A percentile compares a stretch with the other conserved stretches of the same genome.
Evolutionary conservation across 768 basidiomycete species (phyloP).

Genomic region (Zangia roseola): DNA sequence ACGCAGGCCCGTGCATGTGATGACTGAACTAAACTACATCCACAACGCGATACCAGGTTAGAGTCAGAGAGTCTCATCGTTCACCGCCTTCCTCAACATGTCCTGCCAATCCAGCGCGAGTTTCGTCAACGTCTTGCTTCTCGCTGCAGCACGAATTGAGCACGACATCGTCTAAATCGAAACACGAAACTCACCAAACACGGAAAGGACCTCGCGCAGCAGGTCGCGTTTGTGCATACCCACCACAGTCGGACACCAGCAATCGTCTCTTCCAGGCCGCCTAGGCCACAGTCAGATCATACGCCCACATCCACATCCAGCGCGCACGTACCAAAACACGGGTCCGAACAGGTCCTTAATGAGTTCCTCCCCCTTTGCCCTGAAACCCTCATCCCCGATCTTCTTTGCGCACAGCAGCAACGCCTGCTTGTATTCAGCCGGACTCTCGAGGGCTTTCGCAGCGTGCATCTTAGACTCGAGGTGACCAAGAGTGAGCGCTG

Average conservation of each 20-base stretch:
- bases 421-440: slow-evolving; percentile 79
- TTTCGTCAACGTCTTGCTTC: slow-evolving; percentile 71
- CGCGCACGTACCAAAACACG: slow-evolving; percentile 71
- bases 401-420: slow-evolving; percentile 77
- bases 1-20: too few species aligned
- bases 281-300: slow-evolving; percentile 32
- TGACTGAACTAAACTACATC: too few species aligned
- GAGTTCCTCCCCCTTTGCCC: slow-evolving; percentile 86
- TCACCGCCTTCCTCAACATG: slow-evolving; percentile 59
- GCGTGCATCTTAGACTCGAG: slow-evolving; percentile 82
- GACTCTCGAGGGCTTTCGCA: slow-evolving; percentile 72
- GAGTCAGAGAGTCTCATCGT: slow-evolving; percentile 40
- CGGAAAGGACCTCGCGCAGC: slow-evolving; percentile 71
- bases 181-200: slow-evolving; percentile 63
- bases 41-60: too few species aligned
- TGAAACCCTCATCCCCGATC: slow-evolving; percentile 87
- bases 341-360: slow-evolving; percentile 90
- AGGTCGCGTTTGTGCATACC: slow-evolving; percentile 82
- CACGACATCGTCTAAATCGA: neutral
- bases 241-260: slow-evolving; percentile 66
- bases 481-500: slow-evolving; percentile 84
- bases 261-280: slow-evolving; percentile 62
- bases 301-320: neutral
- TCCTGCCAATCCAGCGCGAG: slow-evolving; percentile 85
- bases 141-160: slow-evolving; percentile 42